Evolutionary conservation across 2,329 filamentous ascomycete species (phyloP), one percentile per base, ranked within the genome.

Genomic region (Beauveria medogensis): DNA sequence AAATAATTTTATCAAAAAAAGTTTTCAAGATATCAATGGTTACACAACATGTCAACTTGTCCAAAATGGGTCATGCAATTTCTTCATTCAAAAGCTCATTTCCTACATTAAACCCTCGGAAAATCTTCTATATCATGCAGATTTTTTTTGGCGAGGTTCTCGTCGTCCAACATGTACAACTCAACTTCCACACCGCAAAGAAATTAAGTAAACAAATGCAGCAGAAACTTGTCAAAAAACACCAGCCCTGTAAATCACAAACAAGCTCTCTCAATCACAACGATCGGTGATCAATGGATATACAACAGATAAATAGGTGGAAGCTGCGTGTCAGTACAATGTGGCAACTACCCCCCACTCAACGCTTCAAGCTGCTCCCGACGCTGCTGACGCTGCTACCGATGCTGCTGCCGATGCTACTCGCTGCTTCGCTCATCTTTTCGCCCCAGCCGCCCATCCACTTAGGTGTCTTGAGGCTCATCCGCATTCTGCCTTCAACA

Each of bases 401-500:
- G 66, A 37, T 16, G 22, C 73, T 80, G 65, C 75, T 80, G 26
- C 74, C 76, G 16, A 82, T 73, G 51, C 76, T 81, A 67, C 77
- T 82, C 66, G 81, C 72, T 40, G 76, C 80, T 51, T 79, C 77
- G 63, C 73, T 78, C 59, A 81, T 68, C 62, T 73, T 74, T 62
- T 74, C 74, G 20, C 78, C 72, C 41, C 76, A 67, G 5, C 76
- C 75, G 16, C 80, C 77, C 56, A 77, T 68, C 74, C 79, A 82
- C 67, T 78, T 77, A 10, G 81, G 81, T 46, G 79, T 72, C 74
- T 82, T 83, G 50, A 86, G 72, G 58, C 75, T 82, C 66, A 85
- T 74, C 51, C 81, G 75, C 20, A 96, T 83, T 67, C 91, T 86
- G 0, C 92, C 93, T 74, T 99, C 93, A 43, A 94, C 91, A 43